Conservation (phyloP, 2,329 filamentous ascomycete species). For the Botryotinia calthae region DNA sequence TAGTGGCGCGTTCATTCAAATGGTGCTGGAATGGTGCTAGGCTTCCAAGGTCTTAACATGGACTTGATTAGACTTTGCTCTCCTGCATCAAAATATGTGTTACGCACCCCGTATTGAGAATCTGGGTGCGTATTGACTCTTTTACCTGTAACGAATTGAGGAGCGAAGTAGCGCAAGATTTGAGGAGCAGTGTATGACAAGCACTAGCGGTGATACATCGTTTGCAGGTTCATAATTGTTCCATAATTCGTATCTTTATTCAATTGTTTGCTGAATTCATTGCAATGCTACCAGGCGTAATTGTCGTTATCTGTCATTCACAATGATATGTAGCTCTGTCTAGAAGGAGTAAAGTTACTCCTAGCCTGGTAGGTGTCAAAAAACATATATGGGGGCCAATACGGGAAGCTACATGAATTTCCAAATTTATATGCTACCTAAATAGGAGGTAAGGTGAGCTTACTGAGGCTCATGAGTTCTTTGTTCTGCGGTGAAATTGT, state of each 20-base stretch:
- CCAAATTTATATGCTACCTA: slow-evolving; percentile 6
- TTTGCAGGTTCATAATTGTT: slow-evolving; percentile 25
- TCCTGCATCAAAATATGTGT: slow-evolving; percentile 11
- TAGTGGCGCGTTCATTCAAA: neutral
- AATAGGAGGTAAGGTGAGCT: slow-evolving; percentile 10
- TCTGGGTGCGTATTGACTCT: neutral
- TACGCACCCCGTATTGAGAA: slow-evolving; percentile 2
- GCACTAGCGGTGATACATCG: slow-evolving; percentile 24
- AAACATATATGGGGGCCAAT: slow-evolving; percentile 21
- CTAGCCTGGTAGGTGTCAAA: slow-evolving; percentile 28
- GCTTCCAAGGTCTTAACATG: neutral
- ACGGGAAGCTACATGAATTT: slow-evolving; percentile 26
- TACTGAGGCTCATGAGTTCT: slow-evolving; percentile 23
- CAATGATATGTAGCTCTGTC: slow-evolving; percentile 24
- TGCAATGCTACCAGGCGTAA: slow-evolving; percentile 24
- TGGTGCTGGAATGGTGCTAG: neutral
- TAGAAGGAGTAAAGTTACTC: slow-evolving; percentile 29
- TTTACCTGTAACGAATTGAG: slow-evolving; percentile 14
- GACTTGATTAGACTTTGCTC: slow-evolving; percentile 10
- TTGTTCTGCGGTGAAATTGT: slow-evolving; percentile 28
- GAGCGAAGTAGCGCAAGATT: neutral
- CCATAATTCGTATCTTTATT: slow-evolving; percentile 28
- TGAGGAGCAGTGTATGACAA: neutral
- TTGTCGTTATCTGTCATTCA: slow-evolving; percentile 31
- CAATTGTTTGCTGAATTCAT: slow-evolving; percentile 32